Percentiles rank a stretch among this genome's conserved stretches.
Conservation (phyloP, 2,329 filamentous ascomycete genomes). For the Aspergillus carbonarius region DNA sequence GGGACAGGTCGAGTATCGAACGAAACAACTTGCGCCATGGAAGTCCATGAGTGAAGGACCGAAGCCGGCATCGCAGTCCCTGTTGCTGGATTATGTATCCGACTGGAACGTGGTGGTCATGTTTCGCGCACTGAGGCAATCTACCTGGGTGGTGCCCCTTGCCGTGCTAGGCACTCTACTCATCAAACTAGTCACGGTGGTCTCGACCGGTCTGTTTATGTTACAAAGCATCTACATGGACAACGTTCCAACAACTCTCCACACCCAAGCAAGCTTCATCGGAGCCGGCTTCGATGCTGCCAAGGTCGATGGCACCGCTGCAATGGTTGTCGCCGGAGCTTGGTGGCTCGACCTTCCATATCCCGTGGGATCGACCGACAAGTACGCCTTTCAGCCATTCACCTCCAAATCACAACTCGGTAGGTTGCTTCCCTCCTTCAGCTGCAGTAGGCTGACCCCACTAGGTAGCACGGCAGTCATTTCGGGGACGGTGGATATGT, state of each 20-base stretch:
- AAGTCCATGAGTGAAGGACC: neutral
- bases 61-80: neutral
- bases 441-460: neutral
- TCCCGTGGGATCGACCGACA: constrained; percentile 9
- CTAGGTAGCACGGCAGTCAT: neutral
- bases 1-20: constrained; percentile 13
- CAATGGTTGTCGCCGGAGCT: constrained; percentile 1
- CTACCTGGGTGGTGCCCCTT: neutral
- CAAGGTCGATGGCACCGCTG: neutral
- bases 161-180: constrained; percentile 8
- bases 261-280: neutral
- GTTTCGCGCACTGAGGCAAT: neutral
- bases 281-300: neutral
- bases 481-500: constrained; percentile 3
- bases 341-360: neutral
- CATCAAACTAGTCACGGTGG: constrained; percentile 6
- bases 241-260: neutral
- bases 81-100: constrained; percentile 14
- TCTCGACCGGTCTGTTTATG: constrained; percentile 13
- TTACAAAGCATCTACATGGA: constrained; percentile 3
- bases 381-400: constrained; percentile 12
- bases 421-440: neutral
- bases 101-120: constrained; percentile 10
- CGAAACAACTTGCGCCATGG: constrained; percentile 15
- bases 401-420: neutral